phyloP scores from a whole-genome alignment of 305 asterid species.

The Lippia alba region DNA sequence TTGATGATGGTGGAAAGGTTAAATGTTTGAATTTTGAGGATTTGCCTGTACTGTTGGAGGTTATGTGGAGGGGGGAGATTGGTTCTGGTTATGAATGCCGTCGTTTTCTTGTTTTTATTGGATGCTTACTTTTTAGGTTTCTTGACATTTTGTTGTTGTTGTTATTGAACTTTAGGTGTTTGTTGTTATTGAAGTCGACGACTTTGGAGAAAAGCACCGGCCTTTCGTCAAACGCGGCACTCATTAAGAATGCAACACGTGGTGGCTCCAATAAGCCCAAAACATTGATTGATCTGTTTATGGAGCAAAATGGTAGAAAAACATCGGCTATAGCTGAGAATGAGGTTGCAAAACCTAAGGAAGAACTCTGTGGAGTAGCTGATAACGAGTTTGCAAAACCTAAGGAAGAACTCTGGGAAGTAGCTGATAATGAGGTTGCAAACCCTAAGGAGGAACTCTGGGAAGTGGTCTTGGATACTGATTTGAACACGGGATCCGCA shows the following conservation, averaged over 20 bases:
- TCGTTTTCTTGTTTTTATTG: background rate
- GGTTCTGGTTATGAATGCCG: background rate
- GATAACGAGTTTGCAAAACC: no score
- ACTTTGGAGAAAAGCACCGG: slow-evolving; percentile 35
- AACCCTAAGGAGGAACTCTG: slow-evolving; percentile 25
- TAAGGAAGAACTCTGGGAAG: slow-evolving; percentile 27
- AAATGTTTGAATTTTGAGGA: no score
- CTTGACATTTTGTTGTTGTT: slow-evolving; percentile 17
- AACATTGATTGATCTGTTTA: slow-evolving; percentile 32
- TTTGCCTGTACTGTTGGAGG: background rate
- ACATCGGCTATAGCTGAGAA: slow-evolving; percentile 30
- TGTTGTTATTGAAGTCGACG: slow-evolving; percentile 38
- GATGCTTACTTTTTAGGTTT: slow-evolving; percentile 7
- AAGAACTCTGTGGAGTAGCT: slow-evolving; percentile 22
- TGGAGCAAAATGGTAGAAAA: slow-evolving; percentile 17
- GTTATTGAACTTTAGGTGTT: slow-evolving; percentile 40
- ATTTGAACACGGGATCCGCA: slow-evolving; percentile 19
- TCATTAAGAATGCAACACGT: slow-evolving; percentile 23
- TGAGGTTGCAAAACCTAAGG: slow-evolving; percentile 25
- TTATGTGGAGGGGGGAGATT: background rate
- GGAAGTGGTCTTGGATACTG: slow-evolving; percentile 22
- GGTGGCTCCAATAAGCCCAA: slow-evolving; percentile 13
- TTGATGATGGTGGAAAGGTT: background rate
- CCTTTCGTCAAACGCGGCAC: slow-evolving; percentile 35
- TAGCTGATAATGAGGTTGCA: slow-evolving; percentile 30